Conservation (phyloP, 2,329 filamentous ascomycete genomes). For the Coleophoma crateriformis region DNA sequence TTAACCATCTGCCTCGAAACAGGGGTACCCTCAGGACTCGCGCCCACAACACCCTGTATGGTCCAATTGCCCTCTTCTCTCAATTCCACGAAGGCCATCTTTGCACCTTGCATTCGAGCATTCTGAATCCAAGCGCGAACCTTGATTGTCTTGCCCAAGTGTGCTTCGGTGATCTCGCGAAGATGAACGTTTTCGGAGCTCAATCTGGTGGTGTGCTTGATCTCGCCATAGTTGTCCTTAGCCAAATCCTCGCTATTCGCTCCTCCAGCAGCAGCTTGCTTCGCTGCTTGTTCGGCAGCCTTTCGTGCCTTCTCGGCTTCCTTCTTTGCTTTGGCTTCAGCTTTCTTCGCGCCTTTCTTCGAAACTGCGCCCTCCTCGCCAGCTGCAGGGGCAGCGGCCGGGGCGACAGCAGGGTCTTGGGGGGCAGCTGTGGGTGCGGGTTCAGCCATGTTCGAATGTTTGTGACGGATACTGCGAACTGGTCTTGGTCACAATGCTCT, state of each 20-base stretch:
- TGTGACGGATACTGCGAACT: not conserved
- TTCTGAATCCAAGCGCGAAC: slow-evolving; percentile 83
- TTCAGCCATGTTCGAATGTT: not conserved
- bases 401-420: slow-evolving; percentile 1
- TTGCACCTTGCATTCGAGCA: slow-evolving; percentile 79
- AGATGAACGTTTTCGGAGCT: slow-evolving; percentile 53
- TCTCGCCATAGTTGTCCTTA: slow-evolving; percentile 75
- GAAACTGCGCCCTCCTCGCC: slow-evolving; percentile 33
- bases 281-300: slow-evolving; percentile 68
- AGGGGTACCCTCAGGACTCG: slow-evolving; percentile 54
- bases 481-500: not conserved
- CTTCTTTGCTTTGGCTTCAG: slow-evolving; percentile 79
- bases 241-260: slow-evolving; percentile 59
- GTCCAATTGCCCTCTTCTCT: slow-evolving; percentile 69
- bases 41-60: slow-evolving; percentile 75
- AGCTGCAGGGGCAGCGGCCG: slow-evolving; percentile 1
- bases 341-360: slow-evolving; percentile 82
- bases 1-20: slow-evolving; percentile 91
- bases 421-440: not conserved
- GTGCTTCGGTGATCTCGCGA: slow-evolving; percentile 54
- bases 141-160: slow-evolving; percentile 66
- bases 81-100: slow-evolving; percentile 86
- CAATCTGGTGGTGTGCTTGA: slow-evolving; percentile 51
- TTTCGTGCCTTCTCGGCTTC: slow-evolving; percentile 74
- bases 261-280: slow-evolving; percentile 54